These are phyloP conservation scores for Ilyonectria mors-panacis DNA, from an alignment of 2,329 filamentous ascomycete genomes.

Conservation along the genomic window DNA sequence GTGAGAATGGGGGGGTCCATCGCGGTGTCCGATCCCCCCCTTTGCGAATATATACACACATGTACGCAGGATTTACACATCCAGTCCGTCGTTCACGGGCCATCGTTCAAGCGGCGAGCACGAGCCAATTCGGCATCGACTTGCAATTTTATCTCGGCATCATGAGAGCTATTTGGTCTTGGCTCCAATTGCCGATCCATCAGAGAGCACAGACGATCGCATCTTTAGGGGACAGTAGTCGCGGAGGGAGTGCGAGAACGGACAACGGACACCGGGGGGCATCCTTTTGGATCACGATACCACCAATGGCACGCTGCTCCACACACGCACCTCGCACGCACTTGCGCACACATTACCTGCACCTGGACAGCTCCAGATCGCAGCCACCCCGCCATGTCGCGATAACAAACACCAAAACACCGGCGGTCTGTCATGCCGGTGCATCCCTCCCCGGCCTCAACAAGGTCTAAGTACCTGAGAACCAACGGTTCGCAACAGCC, in stretches of 20 bases:
- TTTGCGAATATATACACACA: neutral
- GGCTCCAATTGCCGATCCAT: constrained; percentile 20
- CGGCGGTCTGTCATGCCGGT: constrained; percentile 25
- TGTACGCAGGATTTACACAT: neutral
- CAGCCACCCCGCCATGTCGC: constrained; percentile 24
- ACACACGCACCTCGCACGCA: constrained; percentile 13
- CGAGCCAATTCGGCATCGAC: constrained; percentile 23
- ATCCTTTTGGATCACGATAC: neutral
- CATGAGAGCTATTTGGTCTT: constrained; percentile 1
- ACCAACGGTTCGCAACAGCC: constrained; percentile 16
- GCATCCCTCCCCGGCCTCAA: neutral
- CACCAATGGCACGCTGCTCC: constrained; percentile 6
- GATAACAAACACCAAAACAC: constrained; percentile 20
- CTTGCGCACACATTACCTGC: constrained; percentile 19
- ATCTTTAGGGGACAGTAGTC: neutral
- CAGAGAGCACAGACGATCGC: constrained; percentile 23
- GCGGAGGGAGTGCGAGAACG: neutral
- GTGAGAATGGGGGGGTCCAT: constrained; percentile 12
- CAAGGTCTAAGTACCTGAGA: neutral
- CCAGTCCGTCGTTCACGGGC: neutral
- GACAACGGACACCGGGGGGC: no score
- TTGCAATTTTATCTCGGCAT: constrained; percentile 8
- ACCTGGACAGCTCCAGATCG: constrained; percentile 27
- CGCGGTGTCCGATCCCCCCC: neutral
- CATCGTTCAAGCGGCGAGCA: constrained; percentile 16